Base-by-base conservation (phyloP, 2,329 filamentous ascomycete genomes). In the Aspergillus fumigatiaffinis region DNA sequence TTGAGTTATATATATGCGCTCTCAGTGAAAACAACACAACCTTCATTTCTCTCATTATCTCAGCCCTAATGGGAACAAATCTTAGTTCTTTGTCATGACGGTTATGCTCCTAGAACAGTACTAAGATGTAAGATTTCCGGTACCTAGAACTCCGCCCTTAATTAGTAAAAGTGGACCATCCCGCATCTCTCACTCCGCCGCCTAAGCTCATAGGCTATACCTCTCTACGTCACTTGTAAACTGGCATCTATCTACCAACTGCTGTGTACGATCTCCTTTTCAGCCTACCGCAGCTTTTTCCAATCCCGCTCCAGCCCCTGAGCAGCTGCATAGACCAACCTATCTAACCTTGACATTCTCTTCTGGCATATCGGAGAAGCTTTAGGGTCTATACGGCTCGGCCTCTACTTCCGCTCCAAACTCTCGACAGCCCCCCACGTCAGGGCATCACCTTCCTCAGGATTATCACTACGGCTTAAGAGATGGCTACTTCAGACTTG, bases 401-500 rank as follows among this genome's bases (percentile, higher is more conserved):
- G 12, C 5, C 21, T 47, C 44, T 23, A 46, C 44, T 23, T 25
- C 23, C 32, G 32, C 32, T 38, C 14, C 32, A 38, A 38, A 17
- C 32, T 38, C 32, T 38, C 14, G 32, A 38, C 14, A 38, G 14
- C 6, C 17, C 14, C 32, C 14, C 32, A 17, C 32, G 5, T n/a
- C 32, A 38, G 32, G 32, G 14, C 32, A 51, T 35, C n/a, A 23
- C 29, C n/a, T 48, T 28, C 10, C 44, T 21, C 35, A 32, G 10
- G 21, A 32, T 42, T 20, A 20, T 29, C 23, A 23, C 20, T 21
- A 44, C 10, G 8, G 21, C 28, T 20, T 44, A 68, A 14, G 23
- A 26, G 23, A 75, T 75, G 72, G 65, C 79, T 54, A 69, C 76
- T 5, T 79, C 81, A 56, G 85, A 87, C 69, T 76, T 87, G 41